A percentile compares a stretch with the other conserved stretches of the same genome.
phyloP scores from a whole-genome alignment of 2,329 filamentous ascomycete species.

The Fusarium sp. region DNA sequence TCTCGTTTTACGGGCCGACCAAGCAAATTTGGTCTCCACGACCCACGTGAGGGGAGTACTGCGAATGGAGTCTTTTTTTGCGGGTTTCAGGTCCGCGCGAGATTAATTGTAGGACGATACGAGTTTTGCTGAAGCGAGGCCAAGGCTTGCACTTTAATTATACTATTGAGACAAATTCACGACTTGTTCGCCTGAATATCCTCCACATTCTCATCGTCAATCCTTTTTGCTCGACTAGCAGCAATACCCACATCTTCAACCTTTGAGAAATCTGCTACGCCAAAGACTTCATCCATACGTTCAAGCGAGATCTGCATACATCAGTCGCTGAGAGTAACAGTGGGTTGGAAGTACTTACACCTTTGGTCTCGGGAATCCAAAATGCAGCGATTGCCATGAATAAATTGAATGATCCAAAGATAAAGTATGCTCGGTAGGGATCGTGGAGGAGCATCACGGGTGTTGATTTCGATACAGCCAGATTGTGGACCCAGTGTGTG shows the following conservation, averaged over 20 bases:
- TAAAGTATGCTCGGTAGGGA: slow-evolving; percentile 63
- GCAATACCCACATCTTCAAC: slow-evolving; percentile 28
- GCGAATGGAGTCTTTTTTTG: neutral
- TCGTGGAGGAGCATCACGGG: slow-evolving; percentile 66
- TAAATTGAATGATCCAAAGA: slow-evolving; percentile 68
- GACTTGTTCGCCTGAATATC: neutral
- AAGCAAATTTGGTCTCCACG: neutral
- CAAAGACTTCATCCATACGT: slow-evolving; percentile 36
- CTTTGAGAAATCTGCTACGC: slow-evolving; percentile 30
- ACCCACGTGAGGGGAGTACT: neutral
- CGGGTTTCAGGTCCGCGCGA: neutral
- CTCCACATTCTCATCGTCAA: slow-evolving; percentile 30
- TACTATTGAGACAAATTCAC: neutral
- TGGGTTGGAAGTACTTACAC: slow-evolving; percentile 46
- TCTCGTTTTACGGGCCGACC: neutral
- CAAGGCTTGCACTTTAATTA: too few species aligned
- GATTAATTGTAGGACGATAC: neutral
- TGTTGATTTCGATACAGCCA: slow-evolving; percentile 70
- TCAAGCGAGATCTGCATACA: slow-evolving; percentile 30
- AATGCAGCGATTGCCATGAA: slow-evolving; percentile 63
- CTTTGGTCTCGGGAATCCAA: slow-evolving; percentile 67
- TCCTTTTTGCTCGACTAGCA: slow-evolving; percentile 4
- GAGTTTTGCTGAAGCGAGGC: neutral
- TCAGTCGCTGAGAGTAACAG: neutral
- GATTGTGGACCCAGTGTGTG: slow-evolving; percentile 73